Base-by-base conservation (phyloP, 106 monocot genomes). In the Allium sativum region DNA sequence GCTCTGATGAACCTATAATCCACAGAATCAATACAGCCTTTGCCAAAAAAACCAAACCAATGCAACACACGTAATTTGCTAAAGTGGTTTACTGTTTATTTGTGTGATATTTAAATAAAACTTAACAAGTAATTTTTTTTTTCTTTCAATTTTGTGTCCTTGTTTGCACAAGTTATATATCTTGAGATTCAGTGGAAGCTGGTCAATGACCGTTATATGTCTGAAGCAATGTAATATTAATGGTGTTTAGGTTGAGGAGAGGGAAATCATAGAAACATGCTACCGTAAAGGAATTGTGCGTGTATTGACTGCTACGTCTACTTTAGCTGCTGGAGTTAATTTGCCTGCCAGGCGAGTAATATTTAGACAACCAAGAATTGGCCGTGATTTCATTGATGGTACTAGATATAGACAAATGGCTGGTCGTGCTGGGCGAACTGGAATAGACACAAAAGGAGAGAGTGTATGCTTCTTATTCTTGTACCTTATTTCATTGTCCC, bases 351-450 rank as follows among this genome's bases (percentile, higher is more conserved):
- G 98, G 59, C 68, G 92, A 63, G 98, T 98, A n/a, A 98, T 98
- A 82, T 98, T 98, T 70, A 80, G 98, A 44, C 98, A 98, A 64
- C 92, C 98, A 45, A 78, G 74, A 68, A 78, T 98, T 78, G 98
- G 98, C 46, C 88, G 98, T 48, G 98, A 98, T 88, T 85, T 92
- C 53, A 88, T 98, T 85, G 98, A 98, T 78, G 92, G 92, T 21
- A 98, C 82, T 46, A 79, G 98, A 58, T 98, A 98, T 68, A 92
- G 76, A 74, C 98, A 98, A 48, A 98, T 98, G 98, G 67, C 98
- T 77, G 98, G 98, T 74, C 91, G 98, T 73, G 98, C 98, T 48
- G 98, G 98, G 58, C 73, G 98, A 58, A 98, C 92, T 72, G 92
- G 98, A 70, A 98, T 98, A 76, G 98, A 98, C 55, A 76, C 92